These are phyloP conservation scores for Mariannaea elegans DNA, from an alignment of 2,329 filamentous ascomycete species.

Conservation along the genomic window DNA sequence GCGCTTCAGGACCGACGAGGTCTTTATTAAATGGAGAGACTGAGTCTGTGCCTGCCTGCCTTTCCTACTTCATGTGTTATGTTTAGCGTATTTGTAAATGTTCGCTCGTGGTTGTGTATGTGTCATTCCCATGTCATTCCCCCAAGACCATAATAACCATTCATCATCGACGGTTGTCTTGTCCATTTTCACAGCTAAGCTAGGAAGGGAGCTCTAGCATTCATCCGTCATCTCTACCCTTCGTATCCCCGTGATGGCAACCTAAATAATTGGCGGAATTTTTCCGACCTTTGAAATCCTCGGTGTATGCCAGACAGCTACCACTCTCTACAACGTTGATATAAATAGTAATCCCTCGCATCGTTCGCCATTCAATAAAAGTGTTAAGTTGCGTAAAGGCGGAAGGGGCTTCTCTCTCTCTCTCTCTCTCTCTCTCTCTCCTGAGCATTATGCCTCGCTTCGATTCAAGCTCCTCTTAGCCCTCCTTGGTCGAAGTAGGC, in stretches of 20 bases:
- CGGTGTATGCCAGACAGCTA: not conserved
- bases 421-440: no score
- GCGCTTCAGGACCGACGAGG: constrained; percentile 83
- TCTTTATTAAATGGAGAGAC: constrained; percentile 81
- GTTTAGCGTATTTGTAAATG: not conserved
- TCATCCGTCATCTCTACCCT: not conserved
- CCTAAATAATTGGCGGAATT: not conserved
- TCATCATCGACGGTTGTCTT: not conserved
- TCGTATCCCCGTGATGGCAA: not conserved
- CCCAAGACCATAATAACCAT: not conserved
- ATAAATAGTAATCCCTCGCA: not conserved
- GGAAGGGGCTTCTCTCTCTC: no score
- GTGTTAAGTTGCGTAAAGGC: no score
- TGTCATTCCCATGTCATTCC: constrained; percentile 6
- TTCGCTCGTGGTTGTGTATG: not conserved
- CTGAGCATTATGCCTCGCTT: not conserved
- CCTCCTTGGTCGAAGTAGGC: constrained; percentile 72
- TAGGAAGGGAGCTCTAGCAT: not conserved
- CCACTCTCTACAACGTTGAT: not conserved
- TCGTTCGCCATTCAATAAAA: no score
- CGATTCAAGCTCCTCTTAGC: constrained; percentile 31
- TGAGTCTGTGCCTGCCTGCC: constrained; percentile 39
- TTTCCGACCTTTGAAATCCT: not conserved
- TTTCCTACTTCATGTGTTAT: not conserved
- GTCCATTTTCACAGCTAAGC: not conserved